Conservation (phyloP, 225 moss, liverwort and hornwort genomes). For the Asterella californica region DNA sequence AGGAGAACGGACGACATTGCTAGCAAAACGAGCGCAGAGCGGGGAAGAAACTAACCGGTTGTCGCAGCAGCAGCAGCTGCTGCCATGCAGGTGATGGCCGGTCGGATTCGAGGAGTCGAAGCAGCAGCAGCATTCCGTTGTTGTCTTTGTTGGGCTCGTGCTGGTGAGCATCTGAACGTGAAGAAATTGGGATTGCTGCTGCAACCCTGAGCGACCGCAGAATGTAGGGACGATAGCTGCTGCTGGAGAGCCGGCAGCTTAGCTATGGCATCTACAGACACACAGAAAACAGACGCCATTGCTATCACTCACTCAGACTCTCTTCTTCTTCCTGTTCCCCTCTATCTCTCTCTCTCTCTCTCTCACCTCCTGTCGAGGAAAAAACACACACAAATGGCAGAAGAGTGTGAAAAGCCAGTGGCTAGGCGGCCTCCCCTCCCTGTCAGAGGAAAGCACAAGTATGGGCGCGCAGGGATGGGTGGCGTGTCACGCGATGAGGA, state of each 20-base stretch:
- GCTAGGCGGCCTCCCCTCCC: background rate
- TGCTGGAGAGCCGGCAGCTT: slow-evolving; percentile 22
- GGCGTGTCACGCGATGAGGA: background rate
- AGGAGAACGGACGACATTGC: background rate
- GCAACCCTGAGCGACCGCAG: background rate
- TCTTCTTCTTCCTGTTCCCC: too few species aligned
- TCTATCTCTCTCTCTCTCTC: too few species aligned
- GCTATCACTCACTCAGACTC: background rate
- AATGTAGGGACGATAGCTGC: background rate
- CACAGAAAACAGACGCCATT: slow-evolving; percentile 14
- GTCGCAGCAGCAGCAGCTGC: slow-evolving; percentile 4
- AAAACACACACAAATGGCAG: background rate
- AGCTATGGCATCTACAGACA: slow-evolving; percentile 26
- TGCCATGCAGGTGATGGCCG: slow-evolving; percentile 21
- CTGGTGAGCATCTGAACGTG: background rate
- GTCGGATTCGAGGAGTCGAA: background rate
- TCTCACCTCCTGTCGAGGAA: too few species aligned
- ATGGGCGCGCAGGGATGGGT: background rate
- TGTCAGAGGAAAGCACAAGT: background rate
- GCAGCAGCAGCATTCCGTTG: background rate
- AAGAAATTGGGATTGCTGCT: too few species aligned
- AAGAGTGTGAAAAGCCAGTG: background rate
- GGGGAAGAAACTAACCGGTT: background rate
- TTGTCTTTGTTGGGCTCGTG: too few species aligned
- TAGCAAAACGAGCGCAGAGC: background rate